Evolutionary conservation across 768 basidiomycete species (phyloP), one percentile per base, ranked within the genome.

Genomic region (Termitomyces sp.): DNA sequence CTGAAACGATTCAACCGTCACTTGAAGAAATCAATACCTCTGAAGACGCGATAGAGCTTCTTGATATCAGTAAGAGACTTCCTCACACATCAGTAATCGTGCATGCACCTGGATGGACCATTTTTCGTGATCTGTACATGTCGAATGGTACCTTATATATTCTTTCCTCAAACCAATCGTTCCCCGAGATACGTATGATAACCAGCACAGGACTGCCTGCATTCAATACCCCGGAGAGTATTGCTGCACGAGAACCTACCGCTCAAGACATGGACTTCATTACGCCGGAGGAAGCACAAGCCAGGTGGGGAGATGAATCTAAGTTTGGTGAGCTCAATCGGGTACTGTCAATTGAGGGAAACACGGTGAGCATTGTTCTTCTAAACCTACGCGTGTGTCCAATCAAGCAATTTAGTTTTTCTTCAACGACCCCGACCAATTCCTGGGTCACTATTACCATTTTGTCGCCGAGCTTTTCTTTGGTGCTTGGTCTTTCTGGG

Each of bases 401-500:
- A 53, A 49, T 53, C 13, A 48, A 48, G 13, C 48, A 42, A 13
- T 11, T 11, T 18, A 86, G 84, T 65, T 85, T 12, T 70, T 86
- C 40, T 79, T 88, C 67, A 90, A 90, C 69, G 91, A 91, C 62
- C 89, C 91, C 0, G 59, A 71, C 1, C 90, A 92, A 68, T 90
- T 94, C 79, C 80, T 94, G n/a, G 76, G 79, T 50, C 93, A 94
- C 70, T 94, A 93, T 72, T 94, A 94, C 73, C 93, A 94, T 73
- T 88, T 92, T 61, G 89, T 89, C 36, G 93, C 89, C 0, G 93
- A 95, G 69, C 84, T 92, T 51, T 75, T 92, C 59, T 76, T 94
- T 36, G 92, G 92, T 36, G 75, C 83, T 3, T 91, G 90, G 81
- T 83, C 90, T 1, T 83, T 91, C 66, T 91, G 88, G 88, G 77